Evolutionary conservation across 352 stramenopile genomes (phyloP), one percentile per base, ranked within the genome.

Genomic region (Pythium apleroticum): DNA sequence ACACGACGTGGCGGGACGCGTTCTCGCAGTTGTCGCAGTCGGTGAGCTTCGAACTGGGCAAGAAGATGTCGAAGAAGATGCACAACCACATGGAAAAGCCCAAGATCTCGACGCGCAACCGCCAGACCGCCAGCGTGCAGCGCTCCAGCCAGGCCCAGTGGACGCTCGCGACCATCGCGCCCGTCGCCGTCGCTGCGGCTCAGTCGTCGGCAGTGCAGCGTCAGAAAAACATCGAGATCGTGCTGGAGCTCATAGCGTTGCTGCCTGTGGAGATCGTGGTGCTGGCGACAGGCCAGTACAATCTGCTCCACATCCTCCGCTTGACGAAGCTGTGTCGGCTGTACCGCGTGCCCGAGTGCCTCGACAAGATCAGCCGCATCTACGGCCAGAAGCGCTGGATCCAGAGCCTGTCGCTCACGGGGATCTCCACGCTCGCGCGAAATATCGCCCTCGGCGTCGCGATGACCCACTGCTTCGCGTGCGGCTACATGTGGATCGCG

Each of bases 401-500:
- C 0, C 76, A 87, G 48, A 70, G 76, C 8, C 41, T 89, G 11
- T 88, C 81, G 0, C 81, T 88, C 31, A 90, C 77, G 0, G 80
- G 79, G 1, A 85, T 90, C 28, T 77, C 80, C 8, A 77, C 57
- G 0, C 75, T 91, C 10, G 69, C 76, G 27, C 66, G 65, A 10
- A 80, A 76, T 52, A 76, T 92, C 41, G 59, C 56, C 0, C 15
- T 86, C 0, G 77, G 68, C 19, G 39, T 72, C 4, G 49, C 71
- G 6, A 20, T 87, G 41, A 75, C 67, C 43, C 84, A 94, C 57
- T 90, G 75, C 67, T 58, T 81, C 17, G 81, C 81, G 1, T 91
- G 81, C 27, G 80, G 76, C 0, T 94, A 92, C 66, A 88, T 94
- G 73, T 55, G 89, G 48, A 66, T 91, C 24, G 83, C 76, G 0